Evolutionary conservation across 768 basidiomycete genomes (phyloP).

Genomic region (Naganishia vishniacii): DNA sequence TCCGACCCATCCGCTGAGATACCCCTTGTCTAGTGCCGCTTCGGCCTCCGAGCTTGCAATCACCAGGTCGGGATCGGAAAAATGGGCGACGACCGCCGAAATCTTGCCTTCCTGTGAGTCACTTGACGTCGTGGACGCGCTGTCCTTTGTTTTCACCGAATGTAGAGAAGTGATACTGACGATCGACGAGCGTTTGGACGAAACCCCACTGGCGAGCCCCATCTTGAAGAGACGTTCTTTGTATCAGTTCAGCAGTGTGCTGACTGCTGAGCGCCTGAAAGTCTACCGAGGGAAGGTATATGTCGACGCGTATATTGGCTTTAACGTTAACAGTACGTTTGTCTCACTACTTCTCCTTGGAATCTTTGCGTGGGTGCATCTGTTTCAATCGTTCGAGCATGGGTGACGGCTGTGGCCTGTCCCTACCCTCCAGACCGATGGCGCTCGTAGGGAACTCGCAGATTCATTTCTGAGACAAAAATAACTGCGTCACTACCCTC

Average conservation of each 20-base stretch:
- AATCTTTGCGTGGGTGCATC: no score
- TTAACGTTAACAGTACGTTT: no score
- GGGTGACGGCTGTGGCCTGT: neutral
- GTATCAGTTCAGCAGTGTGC: neutral
- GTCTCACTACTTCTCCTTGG: no score
- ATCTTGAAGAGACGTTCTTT: neutral
- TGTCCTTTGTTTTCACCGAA: neutral
- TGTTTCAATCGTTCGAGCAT: no score
- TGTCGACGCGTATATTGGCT: no score
- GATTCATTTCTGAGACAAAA: slow-evolving; percentile 19
- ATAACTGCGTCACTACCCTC: neutral
- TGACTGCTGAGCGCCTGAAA: neutral
- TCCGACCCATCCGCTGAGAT: slow-evolving; percentile 19
- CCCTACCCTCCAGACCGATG: neutral
- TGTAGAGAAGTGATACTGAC: slow-evolving; percentile 5
- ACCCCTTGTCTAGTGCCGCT: slow-evolving; percentile 22
- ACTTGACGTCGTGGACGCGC: neutral
- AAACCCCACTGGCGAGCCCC: slow-evolving; percentile 12
- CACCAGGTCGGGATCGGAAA: slow-evolving; percentile 16
- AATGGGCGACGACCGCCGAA: slow-evolving; percentile 14
- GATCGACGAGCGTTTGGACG: slow-evolving; percentile 13
- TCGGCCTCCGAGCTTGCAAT: slow-evolving; percentile 10
- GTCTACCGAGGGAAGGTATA: no score
- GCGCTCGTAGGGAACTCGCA: neutral
- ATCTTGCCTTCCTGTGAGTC: neutral